Evolutionary conservation across 179 eudicot genomes (phyloP).

Genomic region (Amaranthus tricolor): DNA sequence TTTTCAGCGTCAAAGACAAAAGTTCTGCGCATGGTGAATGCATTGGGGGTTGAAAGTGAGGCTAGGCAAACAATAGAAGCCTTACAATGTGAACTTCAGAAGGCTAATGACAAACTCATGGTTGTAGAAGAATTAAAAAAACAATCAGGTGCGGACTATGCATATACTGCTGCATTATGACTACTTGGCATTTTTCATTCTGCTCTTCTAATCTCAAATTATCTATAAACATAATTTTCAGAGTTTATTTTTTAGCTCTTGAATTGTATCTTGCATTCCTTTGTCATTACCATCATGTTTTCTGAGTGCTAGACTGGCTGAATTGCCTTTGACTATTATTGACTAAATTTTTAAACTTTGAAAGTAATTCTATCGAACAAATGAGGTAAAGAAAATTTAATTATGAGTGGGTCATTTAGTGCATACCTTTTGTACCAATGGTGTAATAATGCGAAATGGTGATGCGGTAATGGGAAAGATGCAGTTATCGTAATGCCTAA

Average conservation of each 20-base stretch:
- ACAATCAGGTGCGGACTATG: slow-evolving; percentile 64
- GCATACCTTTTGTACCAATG: background rate
- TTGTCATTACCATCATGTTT: background rate
- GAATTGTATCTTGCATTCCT: background rate
- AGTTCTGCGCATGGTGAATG: slow-evolving; percentile 95
- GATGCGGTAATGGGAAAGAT: no score
- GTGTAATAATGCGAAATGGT: no score
- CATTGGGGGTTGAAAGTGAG: slow-evolving; percentile 86
- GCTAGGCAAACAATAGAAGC: slow-evolving; percentile 92
- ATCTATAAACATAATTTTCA: background rate
- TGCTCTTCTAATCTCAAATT: background rate
- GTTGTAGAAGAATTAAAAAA: slow-evolving; percentile 91
- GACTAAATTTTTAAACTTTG: background rate
- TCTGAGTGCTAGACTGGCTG: background rate
- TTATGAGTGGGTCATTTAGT: background rate
- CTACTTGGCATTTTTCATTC: background rate
- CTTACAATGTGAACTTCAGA: slow-evolving; percentile 82
- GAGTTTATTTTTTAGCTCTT: no score
- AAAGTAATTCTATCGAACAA: background rate
- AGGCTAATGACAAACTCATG: slow-evolving; percentile 79
- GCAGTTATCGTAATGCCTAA: no score
- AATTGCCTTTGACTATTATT: background rate
- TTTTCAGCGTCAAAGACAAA: slow-evolving; percentile 84
- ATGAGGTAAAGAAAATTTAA: background rate
- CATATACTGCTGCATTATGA: slow-evolving; percentile 6